phyloP scores from a whole-genome alignment of 345 rosid species.

The Zanthoxylum bungeanum region DNA sequence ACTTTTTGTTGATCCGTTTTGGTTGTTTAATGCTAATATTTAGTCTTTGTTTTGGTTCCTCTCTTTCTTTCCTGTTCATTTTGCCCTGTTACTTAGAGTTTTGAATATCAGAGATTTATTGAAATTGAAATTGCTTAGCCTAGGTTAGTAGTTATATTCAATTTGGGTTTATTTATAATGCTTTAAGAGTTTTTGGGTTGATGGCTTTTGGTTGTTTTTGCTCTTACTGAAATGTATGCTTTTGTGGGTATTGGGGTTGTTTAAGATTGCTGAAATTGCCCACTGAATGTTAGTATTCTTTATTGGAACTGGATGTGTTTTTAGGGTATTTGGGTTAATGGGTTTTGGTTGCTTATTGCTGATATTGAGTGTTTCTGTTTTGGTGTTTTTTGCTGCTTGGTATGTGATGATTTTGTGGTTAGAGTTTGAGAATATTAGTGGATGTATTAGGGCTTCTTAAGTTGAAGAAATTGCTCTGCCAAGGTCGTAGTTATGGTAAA shows the following conservation, averaged over 20 bases:
- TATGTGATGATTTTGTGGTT: background rate
- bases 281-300: no score
- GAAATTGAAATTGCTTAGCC: background rate
- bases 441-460: background rate
- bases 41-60: background rate
- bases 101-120: background rate
- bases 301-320: no score
- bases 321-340: background rate
- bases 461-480: background rate
- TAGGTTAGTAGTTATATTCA: no score
- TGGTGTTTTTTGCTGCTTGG: no score
- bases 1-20: background rate
- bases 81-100: background rate
- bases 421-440: background rate
- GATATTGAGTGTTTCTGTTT: background rate
- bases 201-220: background rate
- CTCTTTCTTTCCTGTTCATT: no score
- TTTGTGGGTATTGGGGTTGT: background rate
- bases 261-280: background rate
- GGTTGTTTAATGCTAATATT: background rate
- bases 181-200: background rate
- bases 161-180: background rate
- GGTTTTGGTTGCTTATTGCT: background rate
- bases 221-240: background rate
- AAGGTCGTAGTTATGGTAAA: background rate